Base-by-base conservation (phyloP, 2,329 filamentous ascomycete genomes). In the Helotiales sp. region DNA sequence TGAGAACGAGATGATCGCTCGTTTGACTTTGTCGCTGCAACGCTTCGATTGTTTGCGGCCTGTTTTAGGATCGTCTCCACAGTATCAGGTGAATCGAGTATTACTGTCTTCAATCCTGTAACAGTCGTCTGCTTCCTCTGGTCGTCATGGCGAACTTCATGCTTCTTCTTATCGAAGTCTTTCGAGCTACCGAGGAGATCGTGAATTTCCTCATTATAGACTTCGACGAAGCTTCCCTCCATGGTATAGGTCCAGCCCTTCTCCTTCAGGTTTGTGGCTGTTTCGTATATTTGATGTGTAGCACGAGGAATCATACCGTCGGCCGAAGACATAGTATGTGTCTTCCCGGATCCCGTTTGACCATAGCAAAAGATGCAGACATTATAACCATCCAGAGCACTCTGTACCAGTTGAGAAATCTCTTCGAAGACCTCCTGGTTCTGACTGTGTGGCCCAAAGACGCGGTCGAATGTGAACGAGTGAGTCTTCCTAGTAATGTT, bases 281-380 rank as follows among this genome's bases (percentile, higher is more conserved):
- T 95, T 54, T 90, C 84, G 73, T 97, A 97, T 63, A 99, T 96
- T 78, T 98, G 93, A 64, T 90, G 85, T 7, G 96, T 95, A 2
- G 95, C 93, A 7, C 89, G 85, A 1, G 95, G 93, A 58, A 99
- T 99, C 88, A 99, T 97, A 65, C 95, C 95, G 67, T 97, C 91
- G 1, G 79, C 75, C 0, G 88, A 89, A 9, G 90, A 96, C 95
- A 99, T 99, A 3, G 95, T 98, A 71, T 88, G 90, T 0, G 95
- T 99, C 79, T 99, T 99, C 59, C 95, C 95, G 17, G 93, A 95
- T 3, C 95, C 95, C 0, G 95, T 99, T 74, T 99, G 95, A 42
- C 95, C 95, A 70, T 99, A 99, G 71, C 93, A 97, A 76, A 99
- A 96, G 62, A 99, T 98, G 74, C 93, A 98, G 52, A 99, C 95